Evolutionary conservation across 2,329 filamentous ascomycete species (phyloP).

Genomic region (Laburnicola sp.): DNA sequence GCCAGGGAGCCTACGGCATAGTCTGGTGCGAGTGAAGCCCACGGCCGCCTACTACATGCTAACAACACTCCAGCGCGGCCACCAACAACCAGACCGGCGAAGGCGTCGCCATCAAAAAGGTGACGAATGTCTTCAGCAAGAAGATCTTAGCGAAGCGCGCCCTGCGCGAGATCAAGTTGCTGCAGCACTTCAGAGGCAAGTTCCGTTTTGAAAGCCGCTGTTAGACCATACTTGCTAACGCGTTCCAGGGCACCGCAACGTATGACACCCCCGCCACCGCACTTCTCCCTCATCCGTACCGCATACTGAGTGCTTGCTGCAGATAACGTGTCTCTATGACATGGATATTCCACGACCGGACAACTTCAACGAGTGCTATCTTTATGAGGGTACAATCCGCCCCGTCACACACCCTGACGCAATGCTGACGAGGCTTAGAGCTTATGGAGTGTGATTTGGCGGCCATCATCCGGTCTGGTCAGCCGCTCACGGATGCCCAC

Average conservation of each 20-base stretch:
- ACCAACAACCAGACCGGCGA: constrained; percentile 89
- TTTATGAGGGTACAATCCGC: constrained; percentile 78
- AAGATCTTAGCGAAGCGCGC: constrained; percentile 99
- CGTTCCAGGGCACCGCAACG: constrained; percentile 51
- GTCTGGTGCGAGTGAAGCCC: constrained; percentile 71
- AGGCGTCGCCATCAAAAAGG: constrained; percentile 98
- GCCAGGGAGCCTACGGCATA: constrained; percentile 97
- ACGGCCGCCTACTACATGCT: constrained; percentile 15
- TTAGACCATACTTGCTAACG: constrained; percentile 25
- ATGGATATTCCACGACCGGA: constrained; percentile 98
- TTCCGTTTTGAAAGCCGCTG: constrained; percentile 4
- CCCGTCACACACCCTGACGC: not conserved
- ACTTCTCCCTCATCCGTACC: constrained; percentile 42
- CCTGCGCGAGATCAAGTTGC: constrained; percentile 94
- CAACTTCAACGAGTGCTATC: constrained; percentile 98
- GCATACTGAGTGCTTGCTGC: constrained; percentile 43
- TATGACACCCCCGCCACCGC: constrained; percentile 51
- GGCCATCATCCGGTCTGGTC: constrained; percentile 95
- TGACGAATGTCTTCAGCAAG: constrained; percentile 99
- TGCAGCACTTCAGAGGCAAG: constrained; percentile 84
- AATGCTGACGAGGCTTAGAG: constrained; percentile 60
- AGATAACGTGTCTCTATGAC: constrained; percentile 99
- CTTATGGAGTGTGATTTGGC: constrained; percentile 99
- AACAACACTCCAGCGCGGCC: constrained; percentile 68
- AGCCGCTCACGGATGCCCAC: constrained; percentile 95